phyloP scores from a whole-genome alignment of 2,329 filamentous ascomycete species.

The Cladobotryum protrusum region DNA sequence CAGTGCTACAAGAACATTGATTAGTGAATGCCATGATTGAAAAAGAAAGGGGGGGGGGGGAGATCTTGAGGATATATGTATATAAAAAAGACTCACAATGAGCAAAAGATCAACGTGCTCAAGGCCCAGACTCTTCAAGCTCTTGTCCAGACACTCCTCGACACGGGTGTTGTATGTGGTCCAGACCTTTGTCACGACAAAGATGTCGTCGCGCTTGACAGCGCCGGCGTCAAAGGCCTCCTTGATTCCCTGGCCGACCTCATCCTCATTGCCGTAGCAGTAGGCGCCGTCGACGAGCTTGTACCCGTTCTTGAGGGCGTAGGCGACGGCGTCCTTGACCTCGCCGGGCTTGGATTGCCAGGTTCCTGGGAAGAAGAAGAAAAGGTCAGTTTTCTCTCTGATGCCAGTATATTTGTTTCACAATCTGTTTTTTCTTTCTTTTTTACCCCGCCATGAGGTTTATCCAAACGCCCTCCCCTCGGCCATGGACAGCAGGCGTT shows the following conservation, averaged over 20 bases:
- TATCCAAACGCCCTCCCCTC: slow-evolving; percentile 6
- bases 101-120: slow-evolving; percentile 79
- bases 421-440: background rate
- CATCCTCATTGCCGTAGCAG: slow-evolving; percentile 75
- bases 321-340: slow-evolving; percentile 51
- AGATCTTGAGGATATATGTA: too few species aligned
- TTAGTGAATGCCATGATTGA: too few species aligned
- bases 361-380: slow-evolving; percentile 41
- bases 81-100: slow-evolving; percentile 37
- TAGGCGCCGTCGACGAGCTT: slow-evolving; percentile 65
- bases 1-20: slow-evolving; percentile 53
- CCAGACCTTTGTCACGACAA: slow-evolving; percentile 83
- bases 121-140: slow-evolving; percentile 64
- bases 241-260: slow-evolving; percentile 72
- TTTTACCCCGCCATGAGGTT: slow-evolving; percentile 4
- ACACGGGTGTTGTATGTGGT: slow-evolving; percentile 68
- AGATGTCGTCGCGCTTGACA: slow-evolving; percentile 70
- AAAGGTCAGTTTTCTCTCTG: background rate
- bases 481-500: too few species aligned
- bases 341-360: slow-evolving; percentile 58
- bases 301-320: slow-evolving; percentile 53
- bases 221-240: slow-evolving; percentile 61
- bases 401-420: too few species aligned
- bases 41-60: too few species aligned
- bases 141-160: slow-evolving; percentile 65